These are phyloP conservation scores for Rhododendron molle DNA, from an alignment of 148 eudicot species.

Conservation along the genomic window DNA sequence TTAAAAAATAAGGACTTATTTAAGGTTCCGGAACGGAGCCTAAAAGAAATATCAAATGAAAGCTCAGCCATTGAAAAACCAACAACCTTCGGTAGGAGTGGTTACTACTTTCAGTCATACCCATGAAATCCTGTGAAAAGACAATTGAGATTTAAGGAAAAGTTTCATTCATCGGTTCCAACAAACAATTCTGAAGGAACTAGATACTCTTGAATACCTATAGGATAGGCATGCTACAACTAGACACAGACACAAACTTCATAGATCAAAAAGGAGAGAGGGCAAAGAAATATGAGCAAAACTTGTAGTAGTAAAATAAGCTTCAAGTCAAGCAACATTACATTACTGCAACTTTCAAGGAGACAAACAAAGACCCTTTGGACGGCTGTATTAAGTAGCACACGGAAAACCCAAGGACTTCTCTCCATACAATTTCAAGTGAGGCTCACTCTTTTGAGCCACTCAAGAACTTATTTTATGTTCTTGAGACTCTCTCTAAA, in stretches of 20 bases:
- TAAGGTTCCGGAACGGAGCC: no score
- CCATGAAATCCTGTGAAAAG: not conserved
- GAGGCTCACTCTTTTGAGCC: not conserved
- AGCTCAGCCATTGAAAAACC: not conserved
- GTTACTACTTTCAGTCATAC: not conserved
- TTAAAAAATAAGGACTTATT: no score
- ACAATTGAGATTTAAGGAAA: not conserved
- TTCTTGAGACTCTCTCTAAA: slow-evolving; percentile 10
- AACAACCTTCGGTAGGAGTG: not conserved
- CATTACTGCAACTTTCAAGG: not conserved
- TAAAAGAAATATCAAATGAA: not conserved
- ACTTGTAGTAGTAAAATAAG: not conserved
- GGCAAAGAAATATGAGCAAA: not conserved
- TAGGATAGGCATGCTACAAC: not conserved
- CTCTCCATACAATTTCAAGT: not conserved
- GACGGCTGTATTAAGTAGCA: slow-evolving; percentile 68
- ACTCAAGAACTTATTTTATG: slow-evolving; percentile 9
- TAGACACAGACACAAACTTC: not conserved
- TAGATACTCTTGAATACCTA: not conserved
- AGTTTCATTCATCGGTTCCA: not conserved
- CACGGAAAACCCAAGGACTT: slow-evolving; percentile 51
- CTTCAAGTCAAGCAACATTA: not conserved
- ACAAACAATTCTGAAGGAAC: not conserved
- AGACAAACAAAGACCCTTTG: slow-evolving; percentile 19
- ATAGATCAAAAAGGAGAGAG: not conserved